Percentiles rank a stretch among this genome's conserved stretches.
Evolutionary conservation across 345 rosid genomes (phyloP).

Genomic region (Corchorus olitorius): DNA sequence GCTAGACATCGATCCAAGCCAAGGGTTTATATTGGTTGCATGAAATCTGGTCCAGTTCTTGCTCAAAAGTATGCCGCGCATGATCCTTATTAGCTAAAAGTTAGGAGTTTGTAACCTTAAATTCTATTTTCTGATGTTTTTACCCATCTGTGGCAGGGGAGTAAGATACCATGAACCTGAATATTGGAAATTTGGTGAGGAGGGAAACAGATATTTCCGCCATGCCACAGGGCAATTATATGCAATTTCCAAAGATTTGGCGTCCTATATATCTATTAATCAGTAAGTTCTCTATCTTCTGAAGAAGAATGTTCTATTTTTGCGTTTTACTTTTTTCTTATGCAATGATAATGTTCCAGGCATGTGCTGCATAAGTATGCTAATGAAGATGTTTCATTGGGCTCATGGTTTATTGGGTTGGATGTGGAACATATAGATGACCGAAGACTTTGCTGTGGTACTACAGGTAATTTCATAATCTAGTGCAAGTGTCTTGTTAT

Average conservation of each 20-base stretch:
- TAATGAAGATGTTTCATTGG: slow-evolving; percentile 94
- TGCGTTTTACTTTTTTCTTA: slow-evolving; percentile 22
- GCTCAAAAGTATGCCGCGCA: slow-evolving; percentile 44
- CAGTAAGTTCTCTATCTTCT: slow-evolving; percentile 50
- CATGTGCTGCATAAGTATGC: slow-evolving; percentile 85
- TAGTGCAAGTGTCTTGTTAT: not conserved
- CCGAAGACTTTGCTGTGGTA: slow-evolving; percentile 95
- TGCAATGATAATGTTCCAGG: slow-evolving; percentile 42
- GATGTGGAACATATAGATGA: slow-evolving; percentile 96
- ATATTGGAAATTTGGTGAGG: slow-evolving; percentile 97
- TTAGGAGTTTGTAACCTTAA: not conserved
- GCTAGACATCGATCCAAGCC: slow-evolving; percentile 70
- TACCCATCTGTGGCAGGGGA: slow-evolving; percentile 52
- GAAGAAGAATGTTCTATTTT: not conserved
- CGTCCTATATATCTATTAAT: slow-evolving; percentile 84
- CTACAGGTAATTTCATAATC: slow-evolving; percentile 66
- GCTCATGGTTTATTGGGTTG: slow-evolving; percentile 96
- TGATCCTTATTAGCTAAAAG: not conserved
- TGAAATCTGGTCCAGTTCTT: slow-evolving; percentile 98
- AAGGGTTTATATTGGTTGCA: slow-evolving; percentile 89
- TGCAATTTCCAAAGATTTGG: slow-evolving; percentile 83
- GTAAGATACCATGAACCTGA: slow-evolving; percentile 97
- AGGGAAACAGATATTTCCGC: slow-evolving; percentile 92
- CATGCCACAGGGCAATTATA: slow-evolving; percentile 99
- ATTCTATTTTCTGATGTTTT: slow-evolving; percentile 16